Evolutionary conservation across 1,284 basidiomycete species (phyloP).

Genomic region (Naganishia liquefaciens): DNA sequence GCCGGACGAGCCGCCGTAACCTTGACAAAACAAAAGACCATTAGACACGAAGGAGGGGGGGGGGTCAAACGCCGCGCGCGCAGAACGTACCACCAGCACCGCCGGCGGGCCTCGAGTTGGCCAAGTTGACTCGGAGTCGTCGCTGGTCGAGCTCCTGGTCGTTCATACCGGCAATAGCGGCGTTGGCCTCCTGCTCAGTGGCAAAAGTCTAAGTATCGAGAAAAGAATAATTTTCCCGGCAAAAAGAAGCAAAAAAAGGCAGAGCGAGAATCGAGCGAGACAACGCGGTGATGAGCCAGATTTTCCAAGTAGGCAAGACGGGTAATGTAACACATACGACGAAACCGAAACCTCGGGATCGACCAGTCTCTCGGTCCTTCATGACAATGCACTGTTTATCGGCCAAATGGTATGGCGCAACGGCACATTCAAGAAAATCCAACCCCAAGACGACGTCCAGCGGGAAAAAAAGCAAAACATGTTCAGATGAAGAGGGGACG

Average conservation of each 20-base stretch:
- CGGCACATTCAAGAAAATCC: neutral
- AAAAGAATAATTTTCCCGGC: constrained; percentile 20
- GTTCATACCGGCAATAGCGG: constrained; percentile 76
- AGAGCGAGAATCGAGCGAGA: neutral
- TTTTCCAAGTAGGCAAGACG: constrained; percentile 7
- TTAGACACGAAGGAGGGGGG: too few relatives aligned
- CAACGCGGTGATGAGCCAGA: neutral
- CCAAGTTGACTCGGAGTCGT: constrained; percentile 77
- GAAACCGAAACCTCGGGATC: constrained; percentile 95
- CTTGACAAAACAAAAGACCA: too few relatives aligned
- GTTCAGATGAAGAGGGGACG: constrained; percentile 17
- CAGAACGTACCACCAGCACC: constrained; percentile 57
- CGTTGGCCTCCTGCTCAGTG: constrained; percentile 67
- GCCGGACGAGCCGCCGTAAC: constrained; percentile 20
- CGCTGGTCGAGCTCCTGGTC: constrained; percentile 93
- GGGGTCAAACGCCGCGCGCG: too few relatives aligned
- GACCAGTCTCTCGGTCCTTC: constrained; percentile 95
- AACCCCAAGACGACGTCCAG: neutral
- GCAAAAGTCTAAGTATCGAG: constrained; percentile 61
- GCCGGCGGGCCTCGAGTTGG: constrained; percentile 73
- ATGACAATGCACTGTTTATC: constrained; percentile 81
- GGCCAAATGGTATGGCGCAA: neutral
- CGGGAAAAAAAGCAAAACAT: constrained; percentile 11
- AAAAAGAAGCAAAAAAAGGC: neutral
- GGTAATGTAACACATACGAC: constrained; percentile 59